Evolutionary conservation across 2,329 filamentous ascomycete genomes (phyloP), one percentile per base, ranked within the genome.

Genomic region (Talaromyces sp.): DNA sequence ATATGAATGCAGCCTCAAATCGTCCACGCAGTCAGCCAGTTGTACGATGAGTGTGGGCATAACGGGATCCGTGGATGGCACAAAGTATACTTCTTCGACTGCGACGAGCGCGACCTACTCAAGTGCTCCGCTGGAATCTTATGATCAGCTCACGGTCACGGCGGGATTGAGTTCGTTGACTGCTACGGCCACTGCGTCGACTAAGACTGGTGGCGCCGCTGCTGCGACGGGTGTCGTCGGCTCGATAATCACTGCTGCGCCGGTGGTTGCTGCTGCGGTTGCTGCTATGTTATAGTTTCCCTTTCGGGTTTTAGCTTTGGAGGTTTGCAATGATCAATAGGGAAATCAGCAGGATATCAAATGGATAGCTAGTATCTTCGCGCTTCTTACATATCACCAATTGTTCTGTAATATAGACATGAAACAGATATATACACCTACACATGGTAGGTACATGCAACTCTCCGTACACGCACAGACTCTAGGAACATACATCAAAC

Each of bases 181-280:
- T 1, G 60, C 61, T 1, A 58, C 69, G 1, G 63, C 68, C 3
- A 40, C 39, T 2, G 39, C 16, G 16, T 8, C 39, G 1, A 70
- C 69, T 1, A 50, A 68, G 52, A 67, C 68, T 1, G 61, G 65
- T 11, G 68, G 62, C 33, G 68, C 55, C 33, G 69, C 61, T 59
- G 67, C 40, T 21, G 46, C 46, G 46, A 61, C 60, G 33, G 66
- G 63, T 3, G 57, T 63, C 35, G 63, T 56, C 11, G 63, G 44
- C 21, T 65, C 68, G 21, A 56, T 71, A 60, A 67, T 69, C 37
- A 71, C 69, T 1, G 69, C 67, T 28, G 65, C 65, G n/a, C 68
- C 70, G 12, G 23, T 71, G 37, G 65, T 65, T 60, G 69, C 67
- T 25, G 69, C 69, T 42, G 69, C 69, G 0, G 61, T 66, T 7